Conservation (phyloP, 768 basidiomycete species). For the Lyophyllum atratum region DNA sequence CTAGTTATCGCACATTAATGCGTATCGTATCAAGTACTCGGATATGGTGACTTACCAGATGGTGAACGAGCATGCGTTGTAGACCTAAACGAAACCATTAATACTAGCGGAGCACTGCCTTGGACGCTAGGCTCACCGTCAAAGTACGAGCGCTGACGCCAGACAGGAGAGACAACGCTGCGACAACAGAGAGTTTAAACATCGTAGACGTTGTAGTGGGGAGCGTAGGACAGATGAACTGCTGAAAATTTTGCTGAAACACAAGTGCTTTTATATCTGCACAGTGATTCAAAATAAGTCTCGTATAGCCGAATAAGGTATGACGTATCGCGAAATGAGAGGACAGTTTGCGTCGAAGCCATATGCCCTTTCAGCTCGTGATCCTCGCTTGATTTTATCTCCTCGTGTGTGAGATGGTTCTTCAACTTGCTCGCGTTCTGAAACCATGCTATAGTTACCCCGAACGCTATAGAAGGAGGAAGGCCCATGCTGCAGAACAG, state of each 20-base stretch:
- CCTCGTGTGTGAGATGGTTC: background rate
- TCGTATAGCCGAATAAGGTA: background rate
- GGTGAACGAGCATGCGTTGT: slow-evolving; percentile 49
- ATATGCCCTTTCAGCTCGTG: background rate
- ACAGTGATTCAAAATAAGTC: background rate
- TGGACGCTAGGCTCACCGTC: slow-evolving; percentile 1
- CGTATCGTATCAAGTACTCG: too few relatives aligned
- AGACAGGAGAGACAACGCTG: background rate
- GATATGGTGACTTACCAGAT: slow-evolving; percentile 45
- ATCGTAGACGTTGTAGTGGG: background rate
- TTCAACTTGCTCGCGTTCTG: background rate
- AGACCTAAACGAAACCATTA: slow-evolving; percentile 11
- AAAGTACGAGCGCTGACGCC: slow-evolving; percentile 7
- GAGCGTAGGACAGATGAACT: background rate
- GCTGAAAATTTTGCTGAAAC: background rate
- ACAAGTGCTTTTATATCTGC: background rate
- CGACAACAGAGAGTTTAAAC: slow-evolving; percentile 1
- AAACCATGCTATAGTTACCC: background rate
- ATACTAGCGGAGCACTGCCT: background rate
- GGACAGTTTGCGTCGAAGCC: background rate
- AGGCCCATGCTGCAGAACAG: background rate
- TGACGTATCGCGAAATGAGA: background rate
- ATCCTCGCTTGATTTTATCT: background rate
- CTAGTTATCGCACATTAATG: slow-evolving; percentile 24
- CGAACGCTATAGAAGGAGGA: background rate